Evolutionary conservation across 139 green algal genomes (phyloP).

Genomic region (Chlorella sp.): DNA sequence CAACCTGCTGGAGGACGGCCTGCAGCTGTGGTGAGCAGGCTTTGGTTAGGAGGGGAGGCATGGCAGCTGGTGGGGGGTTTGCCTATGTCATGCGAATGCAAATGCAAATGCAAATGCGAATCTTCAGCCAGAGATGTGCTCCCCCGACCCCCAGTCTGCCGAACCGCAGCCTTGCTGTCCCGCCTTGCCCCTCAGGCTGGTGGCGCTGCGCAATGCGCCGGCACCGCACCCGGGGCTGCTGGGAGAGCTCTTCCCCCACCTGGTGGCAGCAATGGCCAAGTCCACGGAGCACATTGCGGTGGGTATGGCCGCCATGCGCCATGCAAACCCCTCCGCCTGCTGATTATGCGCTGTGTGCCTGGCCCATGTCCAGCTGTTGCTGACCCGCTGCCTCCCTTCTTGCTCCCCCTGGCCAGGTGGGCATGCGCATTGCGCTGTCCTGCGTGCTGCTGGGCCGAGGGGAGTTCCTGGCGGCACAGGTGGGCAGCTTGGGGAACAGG

Average conservation of each 20-base stretch:
- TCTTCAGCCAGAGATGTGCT: too few species aligned
- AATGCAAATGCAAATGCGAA: too few species aligned
- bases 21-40: conserved; percentile 64
- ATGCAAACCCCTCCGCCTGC: neutral
- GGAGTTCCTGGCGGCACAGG: conserved; percentile 71
- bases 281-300: conserved; percentile 78
- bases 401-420: neutral
- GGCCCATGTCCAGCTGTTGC: neutral
- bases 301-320: neutral
- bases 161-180: too few species aligned
- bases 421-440: conserved; percentile 56
- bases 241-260: conserved; percentile 56
- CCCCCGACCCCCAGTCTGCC: too few species aligned
- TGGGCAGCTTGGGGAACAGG: conserved; percentile 47
- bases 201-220: conserved; percentile 82
- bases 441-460: conserved; percentile 74
- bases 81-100: too few species aligned
- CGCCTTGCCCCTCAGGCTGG: conserved; percentile 48
- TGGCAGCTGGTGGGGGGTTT: too few species aligned
- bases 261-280: conserved; percentile 61
- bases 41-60: too few species aligned
- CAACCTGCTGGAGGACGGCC: conserved; percentile 90
- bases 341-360: neutral
- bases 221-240: conserved; percentile 58
- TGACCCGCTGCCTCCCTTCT: neutral